Evolutionary conservation across 805 yeast genomes (phyloP).

Genomic region (Lachancea lanzarotensis): DNA sequence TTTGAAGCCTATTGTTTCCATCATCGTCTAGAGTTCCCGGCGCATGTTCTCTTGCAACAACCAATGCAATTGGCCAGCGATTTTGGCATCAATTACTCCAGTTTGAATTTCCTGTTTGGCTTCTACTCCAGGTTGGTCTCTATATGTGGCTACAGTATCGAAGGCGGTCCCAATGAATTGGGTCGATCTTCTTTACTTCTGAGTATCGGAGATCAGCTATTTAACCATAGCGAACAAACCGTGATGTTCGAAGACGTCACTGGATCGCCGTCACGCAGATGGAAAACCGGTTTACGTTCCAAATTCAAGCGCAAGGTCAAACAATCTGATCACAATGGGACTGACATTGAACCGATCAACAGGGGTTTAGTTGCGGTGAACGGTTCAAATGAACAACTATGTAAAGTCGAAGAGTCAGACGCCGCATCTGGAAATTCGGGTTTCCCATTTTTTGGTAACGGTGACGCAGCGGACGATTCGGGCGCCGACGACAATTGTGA

Average conservation of each 20-base stretch:
- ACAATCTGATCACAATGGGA: neutral
- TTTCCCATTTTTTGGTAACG: neutral
- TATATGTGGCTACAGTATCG: conserved; percentile 25
- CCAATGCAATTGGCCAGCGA: conserved; percentile 23
- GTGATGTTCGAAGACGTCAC: conserved; percentile 1
- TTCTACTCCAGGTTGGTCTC: conserved; percentile 27
- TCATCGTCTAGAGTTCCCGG: conserved; percentile 31
- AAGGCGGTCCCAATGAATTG: conserved; percentile 17
- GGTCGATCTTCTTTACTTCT: conserved; percentile 5
- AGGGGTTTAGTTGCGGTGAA: too few relatives aligned
- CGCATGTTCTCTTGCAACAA: conserved; percentile 26
- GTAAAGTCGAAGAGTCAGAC: neutral
- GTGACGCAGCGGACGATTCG: neutral
- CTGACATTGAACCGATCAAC: too few relatives aligned
- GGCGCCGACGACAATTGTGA: conserved; percentile 4
- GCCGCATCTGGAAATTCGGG: neutral
- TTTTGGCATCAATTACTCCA: conserved; percentile 19
- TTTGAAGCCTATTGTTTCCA: conserved; percentile 34
- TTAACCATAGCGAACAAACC: conserved; percentile 10
- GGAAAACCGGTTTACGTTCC: neutral
- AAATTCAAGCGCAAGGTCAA: neutral
- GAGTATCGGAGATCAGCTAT: conserved; percentile 3
- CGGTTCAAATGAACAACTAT: neutral
- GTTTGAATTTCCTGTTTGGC: conserved; percentile 26
- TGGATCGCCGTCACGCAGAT: neutral